These are phyloP conservation scores for Pleurotus djamor DNA, from an alignment of 768 basidiomycete genomes.

Conservation along the genomic window DNA sequence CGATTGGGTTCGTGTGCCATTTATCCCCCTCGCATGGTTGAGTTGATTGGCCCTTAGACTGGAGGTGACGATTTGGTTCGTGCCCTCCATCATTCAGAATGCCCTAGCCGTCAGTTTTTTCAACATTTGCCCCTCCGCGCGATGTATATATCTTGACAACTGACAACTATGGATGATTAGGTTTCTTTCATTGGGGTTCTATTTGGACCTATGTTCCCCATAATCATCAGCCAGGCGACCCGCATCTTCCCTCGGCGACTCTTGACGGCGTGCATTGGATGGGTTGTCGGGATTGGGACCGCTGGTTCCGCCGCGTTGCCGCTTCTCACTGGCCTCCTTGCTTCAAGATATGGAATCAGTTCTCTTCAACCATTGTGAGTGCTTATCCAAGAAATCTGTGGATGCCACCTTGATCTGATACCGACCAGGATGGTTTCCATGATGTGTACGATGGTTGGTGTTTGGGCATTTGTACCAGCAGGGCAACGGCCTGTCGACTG, in stretches of 20 bases:
- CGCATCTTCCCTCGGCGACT: conserved; percentile 31
- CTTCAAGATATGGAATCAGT: conserved; percentile 38
- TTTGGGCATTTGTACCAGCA: conserved; percentile 21
- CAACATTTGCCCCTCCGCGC: neutral
- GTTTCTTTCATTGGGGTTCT: conserved; percentile 47
- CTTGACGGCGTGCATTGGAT: conserved; percentile 39
- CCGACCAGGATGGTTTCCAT: conserved; percentile 16
- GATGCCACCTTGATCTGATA: neutral
- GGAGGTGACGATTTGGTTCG: conserved; percentile 51
- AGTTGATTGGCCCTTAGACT: conserved; percentile 16
- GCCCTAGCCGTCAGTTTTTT: conserved; percentile 36
- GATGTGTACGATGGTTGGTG: conserved; percentile 19
- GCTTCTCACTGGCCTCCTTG: conserved; percentile 43
- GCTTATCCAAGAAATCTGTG: too few species aligned
- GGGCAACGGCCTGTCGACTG: conserved; percentile 13
- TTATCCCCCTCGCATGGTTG: neutral
- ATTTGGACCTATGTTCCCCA: conserved; percentile 55
- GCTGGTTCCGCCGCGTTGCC: conserved; percentile 44
- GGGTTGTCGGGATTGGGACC: conserved; percentile 50
- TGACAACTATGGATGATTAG: conserved; percentile 9
- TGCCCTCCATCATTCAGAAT: conserved; percentile 46
- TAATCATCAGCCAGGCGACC: conserved; percentile 32
- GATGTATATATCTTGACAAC: conserved; percentile 12
- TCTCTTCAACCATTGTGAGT: conserved; percentile 48
- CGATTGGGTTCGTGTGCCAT: conserved; percentile 25